phyloP scores from a whole-genome alignment of 345 rosid genomes.

The Kandelia obovata region DNA sequence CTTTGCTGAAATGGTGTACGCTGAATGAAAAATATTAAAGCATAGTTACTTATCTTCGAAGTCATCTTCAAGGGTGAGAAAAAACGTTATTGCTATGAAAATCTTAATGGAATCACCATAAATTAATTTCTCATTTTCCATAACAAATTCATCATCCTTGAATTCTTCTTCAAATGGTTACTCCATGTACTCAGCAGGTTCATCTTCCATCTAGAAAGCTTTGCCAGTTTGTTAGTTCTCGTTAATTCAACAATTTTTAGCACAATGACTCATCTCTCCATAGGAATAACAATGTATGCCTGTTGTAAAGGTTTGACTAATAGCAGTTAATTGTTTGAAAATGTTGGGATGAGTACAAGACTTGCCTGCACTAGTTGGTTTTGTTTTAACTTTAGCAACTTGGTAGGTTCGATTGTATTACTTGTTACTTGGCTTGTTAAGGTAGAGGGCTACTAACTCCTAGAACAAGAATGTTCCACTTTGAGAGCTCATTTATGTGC shows the following conservation, averaged over 20 bases:
- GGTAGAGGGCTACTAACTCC: neutral
- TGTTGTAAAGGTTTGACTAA: fast-evolving
- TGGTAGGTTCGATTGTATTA: neutral
- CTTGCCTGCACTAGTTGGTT: too few relatives aligned
- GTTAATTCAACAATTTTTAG: neutral
- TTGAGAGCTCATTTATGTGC: neutral
- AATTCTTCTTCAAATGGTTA: neutral
- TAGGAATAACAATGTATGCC: neutral
- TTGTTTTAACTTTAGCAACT: neutral
- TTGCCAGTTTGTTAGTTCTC: neutral
- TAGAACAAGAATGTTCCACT: neutral
- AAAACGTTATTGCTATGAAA: too few relatives aligned
- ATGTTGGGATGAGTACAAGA: neutral
- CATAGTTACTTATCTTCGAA: neutral
- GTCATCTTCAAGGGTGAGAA: neutral
- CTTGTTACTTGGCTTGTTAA: neutral
- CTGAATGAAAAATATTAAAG: too few relatives aligned
- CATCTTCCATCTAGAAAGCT: neutral
- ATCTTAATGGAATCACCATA: neutral
- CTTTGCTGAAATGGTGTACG: neutral
- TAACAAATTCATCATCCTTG: neutral
- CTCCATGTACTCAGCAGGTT: neutral
- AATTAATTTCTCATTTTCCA: neutral
- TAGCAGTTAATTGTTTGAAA: neutral
- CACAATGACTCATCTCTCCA: neutral